Percentiles rank a stretch among this genome's conserved stretches.
Conservation (phyloP, 257 asterid species). For the Parsonsia alboflavescens region DNA sequence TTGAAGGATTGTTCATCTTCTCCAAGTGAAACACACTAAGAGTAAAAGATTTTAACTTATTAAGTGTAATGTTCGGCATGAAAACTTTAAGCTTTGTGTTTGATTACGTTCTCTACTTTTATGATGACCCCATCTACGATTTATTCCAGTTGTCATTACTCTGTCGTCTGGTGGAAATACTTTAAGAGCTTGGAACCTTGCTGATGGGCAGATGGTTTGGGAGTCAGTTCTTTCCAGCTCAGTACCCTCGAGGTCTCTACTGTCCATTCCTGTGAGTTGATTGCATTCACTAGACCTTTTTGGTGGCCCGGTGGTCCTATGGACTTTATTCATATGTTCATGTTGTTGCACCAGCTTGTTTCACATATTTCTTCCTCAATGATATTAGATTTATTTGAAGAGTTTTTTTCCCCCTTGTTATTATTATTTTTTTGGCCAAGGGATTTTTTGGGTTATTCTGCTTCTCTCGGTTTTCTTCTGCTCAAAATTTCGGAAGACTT, state of each 20-base stretch:
- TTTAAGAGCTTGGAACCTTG: conserved; percentile 98
- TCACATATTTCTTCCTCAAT: not conserved
- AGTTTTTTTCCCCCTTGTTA: not conserved
- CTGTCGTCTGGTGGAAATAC: conserved; percentile 79
- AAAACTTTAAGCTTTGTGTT: not conserved
- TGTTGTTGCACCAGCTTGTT: not conserved
- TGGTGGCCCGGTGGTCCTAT: no score
- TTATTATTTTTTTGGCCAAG: not conserved
- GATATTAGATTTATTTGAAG: not conserved
- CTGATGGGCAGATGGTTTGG: conserved; percentile 99
- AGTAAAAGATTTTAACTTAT: no score
- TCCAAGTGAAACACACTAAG: no score
- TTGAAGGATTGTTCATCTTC: not conserved
- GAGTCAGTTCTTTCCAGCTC: conserved; percentile 69
- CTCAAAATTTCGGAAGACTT: not conserved
- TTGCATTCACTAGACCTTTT: conserved; percentile 2
- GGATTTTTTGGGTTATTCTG: not conserved
- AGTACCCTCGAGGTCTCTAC: conserved; percentile 50
- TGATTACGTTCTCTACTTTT: not conserved
- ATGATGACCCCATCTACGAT: not conserved
- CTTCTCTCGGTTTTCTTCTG: not conserved
- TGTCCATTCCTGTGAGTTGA: conserved; percentile 71
- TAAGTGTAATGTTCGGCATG: not conserved
- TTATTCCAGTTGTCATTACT: conserved; percentile 71
- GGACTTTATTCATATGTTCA: not conserved